Conservation (phyloP, 108 stramenopile species). For the Nitzschia sp. region DNA sequence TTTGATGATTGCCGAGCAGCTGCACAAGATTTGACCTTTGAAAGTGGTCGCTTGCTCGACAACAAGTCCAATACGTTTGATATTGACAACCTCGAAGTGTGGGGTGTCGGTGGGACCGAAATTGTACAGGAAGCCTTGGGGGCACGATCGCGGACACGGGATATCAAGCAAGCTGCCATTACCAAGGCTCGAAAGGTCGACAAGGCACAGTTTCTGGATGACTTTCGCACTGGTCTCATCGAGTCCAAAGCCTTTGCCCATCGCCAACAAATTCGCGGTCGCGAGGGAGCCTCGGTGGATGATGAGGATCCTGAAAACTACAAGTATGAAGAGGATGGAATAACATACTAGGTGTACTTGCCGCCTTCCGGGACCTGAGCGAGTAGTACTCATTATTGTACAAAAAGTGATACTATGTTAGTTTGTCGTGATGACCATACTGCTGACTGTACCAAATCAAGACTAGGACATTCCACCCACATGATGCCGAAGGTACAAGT, state of each 20-base stretch:
- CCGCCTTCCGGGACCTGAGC: too few species aligned
- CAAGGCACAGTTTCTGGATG: slow-evolving; percentile 78
- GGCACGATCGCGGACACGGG: slow-evolving; percentile 49
- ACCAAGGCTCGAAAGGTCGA: slow-evolving; percentile 71
- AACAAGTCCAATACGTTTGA: slow-evolving; percentile 47
- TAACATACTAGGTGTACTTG: not conserved
- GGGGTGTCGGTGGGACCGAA: slow-evolving; percentile 75
- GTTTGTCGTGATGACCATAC: too few species aligned
- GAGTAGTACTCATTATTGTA: too few species aligned
- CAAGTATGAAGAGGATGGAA: slow-evolving; percentile 4
- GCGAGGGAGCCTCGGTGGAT: slow-evolving; percentile 39
- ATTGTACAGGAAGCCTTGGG: slow-evolving; percentile 62
- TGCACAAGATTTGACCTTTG: slow-evolving; percentile 66
- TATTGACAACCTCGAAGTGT: slow-evolving; percentile 72
- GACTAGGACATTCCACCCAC: too few species aligned
- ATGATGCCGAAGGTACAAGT: too few species aligned
- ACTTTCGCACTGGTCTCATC: slow-evolving; percentile 73
- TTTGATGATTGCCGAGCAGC: slow-evolving; percentile 69
- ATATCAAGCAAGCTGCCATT: slow-evolving; percentile 54
- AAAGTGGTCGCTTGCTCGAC: slow-evolving; percentile 59
- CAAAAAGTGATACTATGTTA: too few species aligned
- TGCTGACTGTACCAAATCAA: too few species aligned
- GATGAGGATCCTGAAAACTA: slow-evolving; percentile 4
- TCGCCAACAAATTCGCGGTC: slow-evolving; percentile 59
- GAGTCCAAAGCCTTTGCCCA: slow-evolving; percentile 74